Conservation (phyloP, 1,284 basidiomycete genomes). For the Entoloma clypeatum region DNA sequence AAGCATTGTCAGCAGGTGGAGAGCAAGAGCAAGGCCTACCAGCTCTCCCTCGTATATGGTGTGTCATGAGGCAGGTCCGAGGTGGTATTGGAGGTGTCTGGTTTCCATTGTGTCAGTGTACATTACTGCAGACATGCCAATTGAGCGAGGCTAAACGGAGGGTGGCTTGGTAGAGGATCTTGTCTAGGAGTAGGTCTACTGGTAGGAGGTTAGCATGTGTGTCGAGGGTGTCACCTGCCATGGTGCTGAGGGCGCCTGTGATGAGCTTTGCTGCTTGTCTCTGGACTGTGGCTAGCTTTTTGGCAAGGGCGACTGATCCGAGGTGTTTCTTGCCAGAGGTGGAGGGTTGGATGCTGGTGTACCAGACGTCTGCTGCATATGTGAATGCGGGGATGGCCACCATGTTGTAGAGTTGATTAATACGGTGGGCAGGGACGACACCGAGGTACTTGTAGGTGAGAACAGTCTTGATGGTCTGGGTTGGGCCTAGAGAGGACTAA, state of each 20-base stretch:
- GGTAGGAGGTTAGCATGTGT: too few species aligned
- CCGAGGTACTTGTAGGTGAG: slow-evolving; percentile 5
- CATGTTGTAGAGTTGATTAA: neutral
- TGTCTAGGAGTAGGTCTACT: too few species aligned
- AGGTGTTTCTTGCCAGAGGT: neutral
- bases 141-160: too few species aligned
- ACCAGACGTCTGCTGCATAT: too few species aligned
- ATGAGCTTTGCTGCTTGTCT: too few species aligned
- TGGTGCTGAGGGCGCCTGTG: too few species aligned
- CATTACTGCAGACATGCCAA: slow-evolving; percentile 8
- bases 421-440: neutral
- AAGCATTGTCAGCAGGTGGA: slow-evolving; percentile 11
- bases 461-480: neutral
- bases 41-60: slow-evolving; percentile 18
- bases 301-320: neutral
- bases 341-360: neutral
- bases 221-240: too few species aligned
- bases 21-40: slow-evolving; percentile 11
- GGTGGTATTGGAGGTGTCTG: slow-evolving; percentile 3
- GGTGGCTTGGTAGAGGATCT: too few species aligned
- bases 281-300: too few species aligned
- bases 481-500: neutral
- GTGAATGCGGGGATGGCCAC: neutral
- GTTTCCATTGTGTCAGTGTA: slow-evolving; percentile 1
- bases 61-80: slow-evolving; percentile 11